Percentiles rank a stretch among this genome's conserved stretches.
Conservation (phyloP, 1,284 basidiomycete species). For the Marasmius sp. region DNA sequence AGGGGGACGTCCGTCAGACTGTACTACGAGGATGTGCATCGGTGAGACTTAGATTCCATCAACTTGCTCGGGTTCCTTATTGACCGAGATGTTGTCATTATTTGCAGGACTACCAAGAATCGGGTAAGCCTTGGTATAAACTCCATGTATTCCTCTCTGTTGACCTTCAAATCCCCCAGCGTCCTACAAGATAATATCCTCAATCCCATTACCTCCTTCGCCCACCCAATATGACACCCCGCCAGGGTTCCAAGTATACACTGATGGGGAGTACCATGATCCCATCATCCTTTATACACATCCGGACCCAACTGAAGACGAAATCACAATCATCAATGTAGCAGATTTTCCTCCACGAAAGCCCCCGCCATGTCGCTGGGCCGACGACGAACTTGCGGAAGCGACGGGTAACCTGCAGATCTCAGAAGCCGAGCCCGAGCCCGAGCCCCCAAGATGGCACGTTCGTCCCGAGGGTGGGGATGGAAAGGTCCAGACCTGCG, state of each 20-base stretch:
- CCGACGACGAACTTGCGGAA: slow-evolving; percentile 6
- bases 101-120: slow-evolving; percentile 68
- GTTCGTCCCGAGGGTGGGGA: background rate
- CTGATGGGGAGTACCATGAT: slow-evolving; percentile 41
- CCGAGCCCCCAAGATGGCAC: slow-evolving; percentile 2
- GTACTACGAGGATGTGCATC: slow-evolving; percentile 58
- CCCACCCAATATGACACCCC: slow-evolving; percentile 33
- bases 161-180: slow-evolving; percentile 31
- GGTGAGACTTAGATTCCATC: slow-evolving; percentile 37
- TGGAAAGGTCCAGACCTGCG: slow-evolving; percentile 25
- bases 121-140: slow-evolving; percentile 41
- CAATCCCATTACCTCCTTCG: slow-evolving; percentile 41
- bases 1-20: slow-evolving; percentile 32
- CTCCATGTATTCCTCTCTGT: slow-evolving; percentile 3
- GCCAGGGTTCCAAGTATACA: slow-evolving; percentile 39
- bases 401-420: background rate
- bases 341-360: slow-evolving; percentile 41
- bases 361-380: slow-evolving; percentile 12
- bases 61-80: background rate
- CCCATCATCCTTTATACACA: slow-evolving; percentile 47
- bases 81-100: slow-evolving; percentile 4
- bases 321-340: slow-evolving; percentile 47
- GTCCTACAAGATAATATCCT: slow-evolving; percentile 63
- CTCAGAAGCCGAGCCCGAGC: background rate
- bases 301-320: slow-evolving; percentile 34